phyloP scores from a whole-genome alignment of 2,329 filamentous ascomycete species.

The Trichoderma sp. region DNA sequence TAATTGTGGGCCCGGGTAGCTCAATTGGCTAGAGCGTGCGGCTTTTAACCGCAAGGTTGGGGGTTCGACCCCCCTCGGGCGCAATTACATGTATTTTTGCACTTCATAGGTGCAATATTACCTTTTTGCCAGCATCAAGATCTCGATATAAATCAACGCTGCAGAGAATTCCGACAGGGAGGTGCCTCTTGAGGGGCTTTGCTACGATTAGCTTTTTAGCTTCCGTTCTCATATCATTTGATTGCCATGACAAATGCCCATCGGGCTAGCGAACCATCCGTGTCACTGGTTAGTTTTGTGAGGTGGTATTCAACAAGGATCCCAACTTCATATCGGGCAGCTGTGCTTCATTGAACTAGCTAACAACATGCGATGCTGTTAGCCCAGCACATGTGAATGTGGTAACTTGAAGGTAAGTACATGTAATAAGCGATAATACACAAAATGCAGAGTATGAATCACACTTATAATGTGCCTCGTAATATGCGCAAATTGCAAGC shows the following conservation, averaged over 20 bases:
- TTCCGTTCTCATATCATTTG: not conserved
- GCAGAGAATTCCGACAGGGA: not conserved
- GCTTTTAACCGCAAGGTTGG: conserved; percentile 39
- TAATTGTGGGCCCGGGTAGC: conserved; percentile 31
- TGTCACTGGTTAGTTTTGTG: not conserved
- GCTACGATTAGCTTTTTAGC: not conserved
- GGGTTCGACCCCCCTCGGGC: conserved; percentile 38
- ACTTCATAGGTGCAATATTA: not conserved
- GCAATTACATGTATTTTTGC: conserved; percentile 15
- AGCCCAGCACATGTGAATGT: not conserved
- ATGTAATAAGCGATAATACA: not conserved
- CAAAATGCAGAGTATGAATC: not conserved
- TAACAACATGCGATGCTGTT: not conserved
- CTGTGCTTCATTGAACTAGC: not conserved
- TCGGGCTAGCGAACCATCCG: not conserved
- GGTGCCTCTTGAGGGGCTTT: not conserved
- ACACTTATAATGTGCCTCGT: not conserved
- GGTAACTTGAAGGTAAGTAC: not conserved
- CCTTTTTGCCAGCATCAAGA: not conserved
- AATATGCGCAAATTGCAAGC: not conserved
- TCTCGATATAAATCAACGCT: not conserved
- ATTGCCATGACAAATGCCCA: not conserved
- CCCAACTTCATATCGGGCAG: not conserved
- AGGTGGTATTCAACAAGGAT: not conserved
- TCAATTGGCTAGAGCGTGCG: conserved; percentile 39